Conservation (phyloP, 306 rosid species). For the Trichosanthes cucumerina region DNA sequence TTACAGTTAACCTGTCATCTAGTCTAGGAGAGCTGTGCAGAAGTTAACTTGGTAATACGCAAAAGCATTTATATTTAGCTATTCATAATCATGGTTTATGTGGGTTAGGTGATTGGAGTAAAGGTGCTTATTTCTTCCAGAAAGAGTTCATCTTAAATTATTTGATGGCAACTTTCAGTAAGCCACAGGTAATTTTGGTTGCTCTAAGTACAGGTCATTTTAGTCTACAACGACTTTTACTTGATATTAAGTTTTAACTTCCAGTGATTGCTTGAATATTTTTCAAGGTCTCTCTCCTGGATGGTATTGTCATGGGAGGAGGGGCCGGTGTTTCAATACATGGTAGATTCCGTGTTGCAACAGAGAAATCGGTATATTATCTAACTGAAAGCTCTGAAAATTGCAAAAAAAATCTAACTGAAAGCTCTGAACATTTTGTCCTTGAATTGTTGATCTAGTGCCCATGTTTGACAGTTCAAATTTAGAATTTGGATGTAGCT, state of each 20-base stretch:
- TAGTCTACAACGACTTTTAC: not conserved
- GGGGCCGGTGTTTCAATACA: constrained; percentile 90
- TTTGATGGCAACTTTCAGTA: constrained; percentile 78
- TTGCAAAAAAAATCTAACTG: not conserved
- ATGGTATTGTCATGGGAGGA: constrained; percentile 98
- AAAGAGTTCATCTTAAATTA: constrained; percentile 58
- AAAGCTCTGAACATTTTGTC: not conserved
- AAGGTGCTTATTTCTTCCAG: constrained; percentile 45
- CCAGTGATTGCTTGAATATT: constrained; percentile 3
- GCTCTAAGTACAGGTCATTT: not conserved
- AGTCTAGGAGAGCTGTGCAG: not conserved
- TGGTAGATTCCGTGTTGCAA: constrained; percentile 76
- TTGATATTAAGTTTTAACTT: not conserved
- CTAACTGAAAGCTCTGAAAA: not conserved
- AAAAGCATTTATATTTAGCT: constrained; percentile 1
- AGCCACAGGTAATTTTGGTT: constrained; percentile 63
- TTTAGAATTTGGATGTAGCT: not conserved
- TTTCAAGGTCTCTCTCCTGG: constrained; percentile 74
- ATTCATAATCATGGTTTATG: not conserved
- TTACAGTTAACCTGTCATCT: not conserved
- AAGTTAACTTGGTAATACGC: not conserved
- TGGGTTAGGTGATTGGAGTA: constrained; percentile 62
- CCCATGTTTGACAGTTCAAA: not conserved
- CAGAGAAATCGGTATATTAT: constrained; percentile 51
- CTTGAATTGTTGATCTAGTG: not conserved